phyloP scores from a whole-genome alignment of 2,329 filamentous ascomycete species.

The Exophiala sp. region DNA sequence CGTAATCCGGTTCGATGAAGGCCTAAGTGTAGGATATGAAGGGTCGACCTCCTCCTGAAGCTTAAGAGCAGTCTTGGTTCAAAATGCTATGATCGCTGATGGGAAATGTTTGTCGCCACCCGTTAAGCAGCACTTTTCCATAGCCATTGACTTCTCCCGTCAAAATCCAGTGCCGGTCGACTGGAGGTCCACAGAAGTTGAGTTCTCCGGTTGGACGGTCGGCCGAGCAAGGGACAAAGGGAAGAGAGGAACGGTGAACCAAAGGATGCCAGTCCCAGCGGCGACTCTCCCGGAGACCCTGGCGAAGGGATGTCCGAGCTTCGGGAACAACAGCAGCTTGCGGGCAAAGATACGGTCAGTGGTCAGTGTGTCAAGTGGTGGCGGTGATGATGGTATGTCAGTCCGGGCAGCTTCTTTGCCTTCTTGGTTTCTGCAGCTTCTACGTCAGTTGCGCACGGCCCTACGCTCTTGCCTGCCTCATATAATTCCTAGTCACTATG shows the following conservation, averaged over 20 bases:
- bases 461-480: no score
- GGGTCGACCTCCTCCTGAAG: not conserved
- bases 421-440: not conserved
- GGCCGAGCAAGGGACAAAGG: not conserved
- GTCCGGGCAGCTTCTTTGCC: no score
- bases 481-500: no score
- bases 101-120: not conserved
- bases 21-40: not conserved
- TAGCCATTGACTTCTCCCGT: not conserved
- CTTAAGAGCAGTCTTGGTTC: no score
- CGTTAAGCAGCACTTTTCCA: not conserved
- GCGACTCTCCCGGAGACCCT: not conserved
- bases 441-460: not conserved
- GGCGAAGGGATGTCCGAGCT: not conserved
- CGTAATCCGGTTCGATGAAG: not conserved
- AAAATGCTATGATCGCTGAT: not conserved
- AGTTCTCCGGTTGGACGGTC: not conserved
- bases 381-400: not conserved
- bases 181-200: not conserved
- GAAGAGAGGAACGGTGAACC: not conserved
- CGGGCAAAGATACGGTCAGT: no score
- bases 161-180: not conserved
- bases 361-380: no score
- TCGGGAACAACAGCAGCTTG: not conserved
- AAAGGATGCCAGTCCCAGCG: not conserved